Percentiles rank a stretch among this genome's conserved stretches.
Conservation (phyloP, 257 asterid species). For the Sherardia arvensis region DNA sequence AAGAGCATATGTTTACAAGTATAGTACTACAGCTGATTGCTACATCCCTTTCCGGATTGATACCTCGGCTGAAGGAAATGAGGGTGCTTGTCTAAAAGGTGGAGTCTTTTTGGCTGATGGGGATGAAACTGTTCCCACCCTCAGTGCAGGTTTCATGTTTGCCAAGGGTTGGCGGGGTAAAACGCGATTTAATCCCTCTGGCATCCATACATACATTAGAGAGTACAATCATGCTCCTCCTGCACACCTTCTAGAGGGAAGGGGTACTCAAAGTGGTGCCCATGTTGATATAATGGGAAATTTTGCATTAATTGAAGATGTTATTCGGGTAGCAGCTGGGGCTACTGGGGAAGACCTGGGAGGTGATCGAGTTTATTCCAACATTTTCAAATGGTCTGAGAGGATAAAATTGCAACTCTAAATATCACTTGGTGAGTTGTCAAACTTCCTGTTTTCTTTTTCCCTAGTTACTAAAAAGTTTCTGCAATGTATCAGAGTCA, state of each 20-base stretch:
- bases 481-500: not conserved
- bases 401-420: constrained; percentile 51
- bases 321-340: constrained; percentile 76
- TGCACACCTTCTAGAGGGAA: constrained; percentile 54
- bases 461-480: no score
- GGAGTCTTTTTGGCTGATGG: constrained; percentile 76
- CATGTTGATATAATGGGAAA: constrained; percentile 88
- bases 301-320: constrained; percentile 65
- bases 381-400: constrained; percentile 67
- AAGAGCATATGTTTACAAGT: constrained; percentile 70
- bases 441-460: not conserved
- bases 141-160: constrained; percentile 72
- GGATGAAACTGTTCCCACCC: constrained; percentile 71
- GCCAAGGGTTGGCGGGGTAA: constrained; percentile 78
- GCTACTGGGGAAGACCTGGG: constrained; percentile 70
- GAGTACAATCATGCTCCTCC: constrained; percentile 77
- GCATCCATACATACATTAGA: constrained; percentile 45
- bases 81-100: constrained; percentile 52
- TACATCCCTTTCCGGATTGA: constrained; percentile 71
- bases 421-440: constrained; percentile 25
- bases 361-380: constrained; percentile 63
- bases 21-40: constrained; percentile 54
- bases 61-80: constrained; percentile 53
- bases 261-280: constrained; percentile 86
- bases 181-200: constrained; percentile 80